Evolutionary conservation across 2,329 filamentous ascomycete species (phyloP).

Genomic region (Colletotrichum agaves): DNA sequence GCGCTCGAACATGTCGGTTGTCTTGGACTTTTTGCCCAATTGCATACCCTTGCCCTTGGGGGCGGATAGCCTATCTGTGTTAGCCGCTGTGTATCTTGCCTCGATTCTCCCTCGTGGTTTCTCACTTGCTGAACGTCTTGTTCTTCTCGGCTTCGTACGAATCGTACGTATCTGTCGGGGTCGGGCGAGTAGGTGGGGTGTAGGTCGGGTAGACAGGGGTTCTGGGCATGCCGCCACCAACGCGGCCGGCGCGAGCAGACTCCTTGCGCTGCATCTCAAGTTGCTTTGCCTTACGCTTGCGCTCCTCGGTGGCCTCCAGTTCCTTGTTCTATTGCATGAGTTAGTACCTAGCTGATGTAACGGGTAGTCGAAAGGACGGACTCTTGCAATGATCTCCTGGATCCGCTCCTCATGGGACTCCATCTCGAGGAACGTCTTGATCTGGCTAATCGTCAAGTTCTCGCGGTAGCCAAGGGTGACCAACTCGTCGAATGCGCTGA

Average conservation of each 20-base stretch:
- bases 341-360: constrained; percentile 38
- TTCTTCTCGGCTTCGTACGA: constrained; percentile 98
- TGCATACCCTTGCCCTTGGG: constrained; percentile 98
- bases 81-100: not conserved
- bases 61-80: constrained; percentile 49
- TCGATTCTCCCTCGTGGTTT: constrained; percentile 12
- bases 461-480: constrained; percentile 96
- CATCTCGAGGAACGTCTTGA: constrained; percentile 99
- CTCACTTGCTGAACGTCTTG: constrained; percentile 84
- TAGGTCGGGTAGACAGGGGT: constrained; percentile 90
- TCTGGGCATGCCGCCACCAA: constrained; percentile 67
- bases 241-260: constrained; percentile 79
- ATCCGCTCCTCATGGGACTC: constrained; percentile 99
- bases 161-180: constrained; percentile 85
- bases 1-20: constrained; percentile 95
- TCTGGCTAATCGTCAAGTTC: constrained; percentile 95
- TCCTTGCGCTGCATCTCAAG: constrained; percentile 99
- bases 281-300: constrained; percentile 98
- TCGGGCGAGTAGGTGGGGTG: constrained; percentile 79
- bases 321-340: constrained; percentile 83
- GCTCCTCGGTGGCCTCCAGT: constrained; percentile 95
- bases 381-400: constrained; percentile 94
- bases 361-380: constrained; percentile 54
- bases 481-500: constrained; percentile 96
- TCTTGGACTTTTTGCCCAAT: constrained; percentile 98